Evolutionary conservation across 2,329 filamentous ascomycete genomes (phyloP).

Genomic region (Xylariales sp.): DNA sequence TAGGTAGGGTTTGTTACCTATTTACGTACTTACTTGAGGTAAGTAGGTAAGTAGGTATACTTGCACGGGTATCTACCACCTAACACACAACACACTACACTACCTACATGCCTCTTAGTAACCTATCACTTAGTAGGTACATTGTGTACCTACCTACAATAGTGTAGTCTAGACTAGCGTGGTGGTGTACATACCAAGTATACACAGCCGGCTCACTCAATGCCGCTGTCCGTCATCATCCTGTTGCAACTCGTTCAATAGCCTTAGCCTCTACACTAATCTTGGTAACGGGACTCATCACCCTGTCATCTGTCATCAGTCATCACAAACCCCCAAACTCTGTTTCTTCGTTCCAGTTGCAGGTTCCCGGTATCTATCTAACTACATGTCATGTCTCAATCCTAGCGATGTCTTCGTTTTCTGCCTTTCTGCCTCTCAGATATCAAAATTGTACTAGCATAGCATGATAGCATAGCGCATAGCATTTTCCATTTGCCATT

Average conservation of each 20-base stretch:
- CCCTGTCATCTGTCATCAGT: background rate
- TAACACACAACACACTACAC: too few species aligned
- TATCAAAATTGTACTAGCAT: background rate
- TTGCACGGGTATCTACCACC: too few species aligned
- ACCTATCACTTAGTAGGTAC: too few species aligned
- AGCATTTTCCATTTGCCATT: constrained; percentile 17
- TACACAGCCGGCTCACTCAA: constrained; percentile 12
- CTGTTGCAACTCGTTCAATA: background rate
- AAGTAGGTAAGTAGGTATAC: too few species aligned
- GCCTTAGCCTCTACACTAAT: constrained; percentile 7
- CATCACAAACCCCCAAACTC: constrained; percentile 8
- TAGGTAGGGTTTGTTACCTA: too few species aligned
- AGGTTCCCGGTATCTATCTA: background rate
- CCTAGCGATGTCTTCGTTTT: constrained; percentile 16
- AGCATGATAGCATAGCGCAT: constrained; percentile 15
- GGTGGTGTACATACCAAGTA: too few species aligned
- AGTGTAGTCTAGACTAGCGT: too few species aligned
- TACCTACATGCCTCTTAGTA: too few species aligned
- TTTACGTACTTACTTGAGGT: too few species aligned
- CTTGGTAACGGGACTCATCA: constrained; percentile 2
- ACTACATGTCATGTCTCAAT: background rate
- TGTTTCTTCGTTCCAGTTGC: background rate
- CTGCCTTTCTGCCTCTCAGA: background rate
- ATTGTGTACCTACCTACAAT: too few species aligned
- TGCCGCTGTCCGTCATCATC: constrained; percentile 5